phyloP scores from a whole-genome alignment of 2,329 filamentous ascomycete species.

The Monilinia laxa region DNA sequence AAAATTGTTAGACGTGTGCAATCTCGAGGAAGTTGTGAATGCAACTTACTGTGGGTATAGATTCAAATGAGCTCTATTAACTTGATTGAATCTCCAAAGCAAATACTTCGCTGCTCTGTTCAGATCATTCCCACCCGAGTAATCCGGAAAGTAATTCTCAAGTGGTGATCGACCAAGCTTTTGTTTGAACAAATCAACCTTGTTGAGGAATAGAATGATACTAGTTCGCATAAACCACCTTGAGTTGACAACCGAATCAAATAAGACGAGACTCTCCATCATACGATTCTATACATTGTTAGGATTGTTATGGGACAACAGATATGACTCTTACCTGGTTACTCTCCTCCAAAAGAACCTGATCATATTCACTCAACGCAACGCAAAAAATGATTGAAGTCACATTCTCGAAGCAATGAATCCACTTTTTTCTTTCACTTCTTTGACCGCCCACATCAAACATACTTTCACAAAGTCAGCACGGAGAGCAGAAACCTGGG shows the following conservation, averaged over 20 bases:
- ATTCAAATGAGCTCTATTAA: slow-evolving; percentile 93
- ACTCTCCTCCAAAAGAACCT: slow-evolving; percentile 93
- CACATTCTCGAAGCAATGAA: slow-evolving; percentile 99
- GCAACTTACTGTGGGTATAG: slow-evolving; percentile 89
- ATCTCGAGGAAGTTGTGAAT: background rate
- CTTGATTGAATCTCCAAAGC: slow-evolving; percentile 97
- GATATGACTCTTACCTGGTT: slow-evolving; percentile 69
- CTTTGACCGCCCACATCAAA: slow-evolving; percentile 97
- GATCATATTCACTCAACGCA: slow-evolving; percentile 95
- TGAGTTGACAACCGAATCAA: slow-evolving; percentile 98
- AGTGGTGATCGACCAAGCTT: slow-evolving; percentile 88
- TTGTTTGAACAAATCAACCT: slow-evolving; percentile 96
- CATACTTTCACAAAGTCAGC: slow-evolving; percentile 64
- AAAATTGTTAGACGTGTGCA: slow-evolving; percentile 29
- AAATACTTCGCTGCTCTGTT: slow-evolving; percentile 98
- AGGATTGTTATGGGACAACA: slow-evolving; percentile 22
- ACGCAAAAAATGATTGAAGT: slow-evolving; percentile 99
- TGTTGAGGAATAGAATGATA: slow-evolving; percentile 98
- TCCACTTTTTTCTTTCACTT: slow-evolving; percentile 99
- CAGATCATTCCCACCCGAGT: slow-evolving; percentile 95
- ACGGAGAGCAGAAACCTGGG: background rate
- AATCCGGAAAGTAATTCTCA: slow-evolving; percentile 95
- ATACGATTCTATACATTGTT: slow-evolving; percentile 76
- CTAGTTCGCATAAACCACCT: slow-evolving; percentile 99
- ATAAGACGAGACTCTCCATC: slow-evolving; percentile 96